phyloP scores from a whole-genome alignment of 163 green algal genomes.

The Coccomyxa subellipsoidea region DNA sequence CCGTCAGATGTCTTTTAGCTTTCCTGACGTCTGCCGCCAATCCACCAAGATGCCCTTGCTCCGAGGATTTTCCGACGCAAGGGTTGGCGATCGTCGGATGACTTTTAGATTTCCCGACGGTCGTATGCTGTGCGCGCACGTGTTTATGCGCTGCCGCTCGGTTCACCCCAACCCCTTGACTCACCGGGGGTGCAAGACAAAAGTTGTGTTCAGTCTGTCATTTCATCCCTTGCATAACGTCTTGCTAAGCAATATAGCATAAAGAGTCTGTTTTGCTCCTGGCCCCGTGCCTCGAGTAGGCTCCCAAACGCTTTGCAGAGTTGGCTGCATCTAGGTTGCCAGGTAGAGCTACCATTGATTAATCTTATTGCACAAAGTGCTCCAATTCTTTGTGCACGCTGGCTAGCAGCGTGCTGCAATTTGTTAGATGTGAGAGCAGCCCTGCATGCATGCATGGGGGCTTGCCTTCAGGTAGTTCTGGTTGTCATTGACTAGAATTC shows the following conservation, averaged over 20 bases:
- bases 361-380: neutral
- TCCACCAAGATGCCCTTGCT: neutral
- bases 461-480: neutral
- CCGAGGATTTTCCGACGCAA: neutral
- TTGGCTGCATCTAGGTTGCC: neutral
- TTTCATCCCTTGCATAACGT: neutral
- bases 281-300: neutral
- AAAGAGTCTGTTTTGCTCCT: neutral
- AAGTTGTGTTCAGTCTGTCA: neutral
- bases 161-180: neutral
- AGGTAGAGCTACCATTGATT: neutral
- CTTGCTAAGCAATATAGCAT: neutral
- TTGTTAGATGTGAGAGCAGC: neutral
- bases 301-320: neutral
- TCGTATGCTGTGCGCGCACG: neutral
- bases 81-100: neutral
- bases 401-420: neutral
- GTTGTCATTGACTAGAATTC: neutral
- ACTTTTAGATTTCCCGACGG: conserved; percentile 9
- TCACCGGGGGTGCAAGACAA: neutral
- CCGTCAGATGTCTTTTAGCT: conserved; percentile 10
- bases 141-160: neutral
- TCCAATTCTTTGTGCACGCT: neutral
- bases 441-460: neutral
- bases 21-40: conserved; percentile 4